Evolutionary conservation across 2,329 filamentous ascomycete genomes (phyloP), one percentile per base, ranked within the genome.

Genomic region (Talaromyces amestolkiae): DNA sequence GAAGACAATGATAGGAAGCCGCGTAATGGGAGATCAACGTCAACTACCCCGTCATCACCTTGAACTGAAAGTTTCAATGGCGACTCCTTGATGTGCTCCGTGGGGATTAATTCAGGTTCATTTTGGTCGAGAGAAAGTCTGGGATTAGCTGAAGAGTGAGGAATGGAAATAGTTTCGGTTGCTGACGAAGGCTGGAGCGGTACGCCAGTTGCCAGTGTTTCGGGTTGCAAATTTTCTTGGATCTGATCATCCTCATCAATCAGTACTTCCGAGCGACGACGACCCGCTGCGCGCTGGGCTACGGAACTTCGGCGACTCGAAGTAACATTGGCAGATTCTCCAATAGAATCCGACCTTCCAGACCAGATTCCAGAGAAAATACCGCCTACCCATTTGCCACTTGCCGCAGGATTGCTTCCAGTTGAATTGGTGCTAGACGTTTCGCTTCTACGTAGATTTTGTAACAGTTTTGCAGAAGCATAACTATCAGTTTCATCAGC

Each of bases 11-110:
- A 81, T 63, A 80, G 79, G 76, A 83, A 82, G 10, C 83, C 84
- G 47, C 84, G 82, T 22, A 86, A 74, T 2, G 84, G 82, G 54
- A 87, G 81, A 65, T 87, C 84, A 59, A 87, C 84, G 69, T 87
- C 85, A 35, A 87, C 83, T n/a, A 87, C 81, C 1, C 85, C 85
- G 68, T 87, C 85, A 33, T 83, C 81, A 54, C 83, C 80, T 49
- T 84, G 83, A n/a, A 86, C 82, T 0, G 82, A 85, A 22, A 86
- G 70, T 69, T 84, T 85, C 61, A 86, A 69, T 9, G 79, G 80
- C 11, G 81, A 80, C 51, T 82, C 81, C 54, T 80, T 74, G 7
- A 69, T 67, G 64, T 77, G 71, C 37, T 76, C 73, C 4, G 68
- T 70, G 9, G 72, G 72, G 24, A 70, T 73, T 37, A 71, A 67